phyloP scores from a whole-genome alignment of 2,329 filamentous ascomycete genomes.

The Talaromyces pinophilus region DNA sequence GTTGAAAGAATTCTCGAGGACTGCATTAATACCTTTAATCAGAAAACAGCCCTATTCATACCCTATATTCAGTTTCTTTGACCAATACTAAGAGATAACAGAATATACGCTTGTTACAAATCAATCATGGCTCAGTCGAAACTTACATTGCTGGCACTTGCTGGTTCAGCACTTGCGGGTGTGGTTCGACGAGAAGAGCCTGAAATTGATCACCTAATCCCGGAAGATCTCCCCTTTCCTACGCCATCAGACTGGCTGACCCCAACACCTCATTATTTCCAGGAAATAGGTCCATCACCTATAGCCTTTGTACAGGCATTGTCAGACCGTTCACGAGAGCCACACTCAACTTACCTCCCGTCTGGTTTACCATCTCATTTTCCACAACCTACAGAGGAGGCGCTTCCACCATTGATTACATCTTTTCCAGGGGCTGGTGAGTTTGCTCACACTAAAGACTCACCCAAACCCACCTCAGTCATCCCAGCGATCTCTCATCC shows the following conservation, averaged over 20 bases:
- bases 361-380: background rate
- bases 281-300: background rate
- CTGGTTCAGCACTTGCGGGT: constrained; percentile 16
- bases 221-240: background rate
- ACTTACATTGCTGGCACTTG: constrained; percentile 19
- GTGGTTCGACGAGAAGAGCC: constrained; percentile 17
- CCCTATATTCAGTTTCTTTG: background rate
- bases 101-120: background rate
- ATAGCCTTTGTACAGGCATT: background rate
- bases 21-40: background rate
- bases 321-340: background rate
- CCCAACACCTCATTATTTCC: background rate
- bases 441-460: constrained; percentile 7
- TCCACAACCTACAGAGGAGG: background rate
- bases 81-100: background rate
- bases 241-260: background rate
- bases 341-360: constrained; percentile 12
- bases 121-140: constrained; percentile 17
- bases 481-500: background rate
- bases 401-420: background rate
- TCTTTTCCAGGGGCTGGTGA: constrained; percentile 3
- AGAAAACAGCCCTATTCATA: background rate
- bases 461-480: background rate
- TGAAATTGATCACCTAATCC: background rate
- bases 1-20: background rate